phyloP scores from a whole-genome alignment of 768 basidiomycete genomes.

The Suillus hirtellus region DNA sequence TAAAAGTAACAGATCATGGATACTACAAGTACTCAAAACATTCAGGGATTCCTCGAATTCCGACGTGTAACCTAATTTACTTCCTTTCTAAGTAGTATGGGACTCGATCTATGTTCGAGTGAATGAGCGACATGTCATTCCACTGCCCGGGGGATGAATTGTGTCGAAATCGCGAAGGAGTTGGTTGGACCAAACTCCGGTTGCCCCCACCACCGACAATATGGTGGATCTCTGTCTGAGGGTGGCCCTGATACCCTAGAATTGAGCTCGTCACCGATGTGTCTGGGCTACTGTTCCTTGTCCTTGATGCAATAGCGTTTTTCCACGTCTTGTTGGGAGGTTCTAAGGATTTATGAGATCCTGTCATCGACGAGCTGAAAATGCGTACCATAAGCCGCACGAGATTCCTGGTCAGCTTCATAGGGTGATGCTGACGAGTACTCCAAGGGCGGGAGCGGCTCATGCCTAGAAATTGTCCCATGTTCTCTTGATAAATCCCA shows the following conservation, averaged over 20 bases:
- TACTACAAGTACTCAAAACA: neutral
- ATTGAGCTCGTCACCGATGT: conserved; percentile 3
- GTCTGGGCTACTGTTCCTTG: conserved; percentile 4
- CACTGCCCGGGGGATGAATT: neutral
- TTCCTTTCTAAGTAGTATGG: conserved; percentile 7
- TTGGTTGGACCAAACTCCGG: conserved; percentile 4
- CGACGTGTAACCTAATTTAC: neutral
- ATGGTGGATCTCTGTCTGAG: conserved; percentile 1
- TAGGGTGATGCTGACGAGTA: neutral
- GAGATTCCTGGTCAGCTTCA: no score
- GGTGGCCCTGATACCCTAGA: neutral
- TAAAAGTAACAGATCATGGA: neutral
- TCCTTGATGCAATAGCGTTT: conserved; percentile 1
- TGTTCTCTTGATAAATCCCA: conserved; percentile 1
- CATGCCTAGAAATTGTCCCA: neutral
- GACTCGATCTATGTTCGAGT: conserved; percentile 1
- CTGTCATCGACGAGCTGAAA: neutral
- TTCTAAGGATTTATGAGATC: neutral
- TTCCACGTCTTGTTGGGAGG: conserved; percentile 2
- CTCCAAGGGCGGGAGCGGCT: conserved; percentile 1
- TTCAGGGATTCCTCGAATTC: neutral
- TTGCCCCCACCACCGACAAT: neutral
- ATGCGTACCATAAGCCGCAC: neutral
- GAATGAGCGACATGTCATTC: conserved; percentile 1
- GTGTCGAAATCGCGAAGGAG: conserved; percentile 3